Conservation (phyloP, 768 basidiomycete genomes). For the Trametes gibbosa region DNA sequence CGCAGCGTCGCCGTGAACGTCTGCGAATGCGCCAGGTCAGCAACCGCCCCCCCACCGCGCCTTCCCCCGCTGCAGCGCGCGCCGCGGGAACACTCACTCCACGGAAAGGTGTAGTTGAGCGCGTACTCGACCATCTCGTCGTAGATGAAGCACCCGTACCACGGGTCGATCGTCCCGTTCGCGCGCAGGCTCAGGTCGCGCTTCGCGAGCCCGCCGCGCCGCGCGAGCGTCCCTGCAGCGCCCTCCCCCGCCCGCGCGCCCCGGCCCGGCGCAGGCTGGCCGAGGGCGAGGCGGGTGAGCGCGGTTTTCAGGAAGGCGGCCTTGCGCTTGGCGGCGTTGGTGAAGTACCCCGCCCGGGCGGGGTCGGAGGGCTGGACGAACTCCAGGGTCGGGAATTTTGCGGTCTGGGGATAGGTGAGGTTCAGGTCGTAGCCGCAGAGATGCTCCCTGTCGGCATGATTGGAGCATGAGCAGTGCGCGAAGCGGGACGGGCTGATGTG, state of each 20-base stretch:
- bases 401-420: conserved; percentile 65
- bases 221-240: background rate
- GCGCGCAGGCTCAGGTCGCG: conserved; percentile 44
- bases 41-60: too few relatives aligned
- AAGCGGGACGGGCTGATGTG: background rate
- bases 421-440: conserved; percentile 67
- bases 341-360: background rate
- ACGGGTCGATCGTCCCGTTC: conserved; percentile 46
- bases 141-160: conserved; percentile 50
- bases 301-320: background rate
- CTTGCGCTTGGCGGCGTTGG: conserved; percentile 12
- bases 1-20: background rate
- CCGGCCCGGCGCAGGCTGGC: too few relatives aligned
- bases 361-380: conserved; percentile 1
- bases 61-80: too few relatives aligned
- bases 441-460: conserved; percentile 40
- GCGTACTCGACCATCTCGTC: conserved; percentile 71
- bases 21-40: background rate
- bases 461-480: background rate
- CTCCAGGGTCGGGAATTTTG: conserved; percentile 41
- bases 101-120: conserved; percentile 65
- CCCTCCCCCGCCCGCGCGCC: background rate
- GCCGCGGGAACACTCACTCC: conserved; percentile 38
- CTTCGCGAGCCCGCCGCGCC: conserved; percentile 20
- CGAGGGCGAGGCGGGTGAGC: too few relatives aligned